Percentiles rank a stretch among this genome's conserved stretches.
Evolutionary conservation across 352 stramenopile species (phyloP).

Genomic region (Globisporangium megalacanthum): DNA sequence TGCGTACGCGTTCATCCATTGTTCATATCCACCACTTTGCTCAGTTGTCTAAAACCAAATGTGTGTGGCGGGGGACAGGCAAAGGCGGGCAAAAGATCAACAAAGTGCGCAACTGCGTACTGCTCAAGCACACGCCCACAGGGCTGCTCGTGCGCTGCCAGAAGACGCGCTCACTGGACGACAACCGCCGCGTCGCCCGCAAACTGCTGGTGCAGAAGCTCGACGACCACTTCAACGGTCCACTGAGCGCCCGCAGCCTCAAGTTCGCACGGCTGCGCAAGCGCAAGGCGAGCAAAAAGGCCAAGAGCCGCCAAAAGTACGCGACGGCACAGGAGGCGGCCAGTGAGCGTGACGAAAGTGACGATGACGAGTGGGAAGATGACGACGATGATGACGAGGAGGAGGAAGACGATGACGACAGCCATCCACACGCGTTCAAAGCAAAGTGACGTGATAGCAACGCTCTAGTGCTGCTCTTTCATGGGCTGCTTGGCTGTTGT

Average conservation of each 20-base stretch:
- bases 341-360: slow-evolving; percentile 3
- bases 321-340: background rate
- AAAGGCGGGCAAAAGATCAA: slow-evolving; percentile 91
- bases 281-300: slow-evolving; percentile 53
- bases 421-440: slow-evolving; percentile 4
- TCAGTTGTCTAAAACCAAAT: too few relatives aligned
- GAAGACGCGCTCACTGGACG: slow-evolving; percentile 75
- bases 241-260: slow-evolving; percentile 43
- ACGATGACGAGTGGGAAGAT: slow-evolving; percentile 9
- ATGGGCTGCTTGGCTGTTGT: too few relatives aligned
- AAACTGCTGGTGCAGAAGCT: slow-evolving; percentile 71
- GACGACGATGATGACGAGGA: slow-evolving; percentile 16
- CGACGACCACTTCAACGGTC: slow-evolving; percentile 68
- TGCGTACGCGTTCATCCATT: slow-evolving; percentile 11
- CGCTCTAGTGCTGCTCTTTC: background rate
- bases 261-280: slow-evolving; percentile 67
- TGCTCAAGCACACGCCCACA: slow-evolving; percentile 80
- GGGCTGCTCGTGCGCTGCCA: slow-evolving; percentile 73
- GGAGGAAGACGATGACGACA: slow-evolving; percentile 12
- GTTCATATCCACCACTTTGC: background rate
- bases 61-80: slow-evolving; percentile 17
- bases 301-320: slow-evolving; percentile 64
- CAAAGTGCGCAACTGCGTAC: slow-evolving; percentile 87
- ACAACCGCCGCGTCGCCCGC: slow-evolving; percentile 68
- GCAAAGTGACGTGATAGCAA: background rate